Evolutionary conservation across 2,329 filamentous ascomycete species (phyloP).

Genomic region (Claviceps citrina): DNA sequence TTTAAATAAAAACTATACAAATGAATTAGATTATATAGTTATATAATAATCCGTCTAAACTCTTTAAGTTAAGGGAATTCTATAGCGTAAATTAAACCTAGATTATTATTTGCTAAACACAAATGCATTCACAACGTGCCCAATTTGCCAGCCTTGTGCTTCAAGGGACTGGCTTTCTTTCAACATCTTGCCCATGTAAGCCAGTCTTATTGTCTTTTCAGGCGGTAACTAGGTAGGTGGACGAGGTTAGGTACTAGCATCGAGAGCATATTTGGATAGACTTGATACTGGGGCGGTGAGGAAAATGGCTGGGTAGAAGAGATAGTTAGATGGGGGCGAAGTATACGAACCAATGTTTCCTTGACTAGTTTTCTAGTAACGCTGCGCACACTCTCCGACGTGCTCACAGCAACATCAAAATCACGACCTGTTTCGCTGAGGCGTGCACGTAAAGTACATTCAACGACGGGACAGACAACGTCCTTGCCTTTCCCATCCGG

Average conservation of each 20-base stretch:
- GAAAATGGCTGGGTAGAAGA: background rate
- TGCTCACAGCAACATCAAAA: conserved; percentile 39
- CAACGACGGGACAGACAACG: conserved; percentile 35
- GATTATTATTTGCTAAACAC: conserved; percentile 36
- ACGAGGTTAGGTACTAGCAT: background rate
- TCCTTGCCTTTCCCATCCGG: conserved; percentile 47
- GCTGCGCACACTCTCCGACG: conserved; percentile 47
- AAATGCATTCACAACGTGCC: conserved; percentile 63
- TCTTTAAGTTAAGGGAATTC: too few species aligned
- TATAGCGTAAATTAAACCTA: too few species aligned
- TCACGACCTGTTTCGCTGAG: conserved; percentile 55
- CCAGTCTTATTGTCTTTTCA: conserved; percentile 49
- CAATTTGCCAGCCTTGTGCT: conserved; percentile 60
- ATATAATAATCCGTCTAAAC: too few species aligned
- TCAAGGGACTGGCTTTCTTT: conserved; percentile 50
- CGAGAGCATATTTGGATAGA: too few species aligned
- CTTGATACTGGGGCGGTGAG: background rate
- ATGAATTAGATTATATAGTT: too few species aligned
- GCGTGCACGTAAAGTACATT: conserved; percentile 43
- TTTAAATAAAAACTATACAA: too few species aligned
- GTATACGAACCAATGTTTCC: conserved; percentile 6
- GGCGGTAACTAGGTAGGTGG: conserved; percentile 45
- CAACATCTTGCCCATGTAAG: conserved; percentile 69
- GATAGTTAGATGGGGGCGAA: conserved; percentile 1
- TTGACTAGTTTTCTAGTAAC: conserved; percentile 44